Evolutionary conservation across 2,329 filamentous ascomycete species (phyloP), one percentile per base, ranked within the genome.

Genomic region (Penicillium thymicola): DNA sequence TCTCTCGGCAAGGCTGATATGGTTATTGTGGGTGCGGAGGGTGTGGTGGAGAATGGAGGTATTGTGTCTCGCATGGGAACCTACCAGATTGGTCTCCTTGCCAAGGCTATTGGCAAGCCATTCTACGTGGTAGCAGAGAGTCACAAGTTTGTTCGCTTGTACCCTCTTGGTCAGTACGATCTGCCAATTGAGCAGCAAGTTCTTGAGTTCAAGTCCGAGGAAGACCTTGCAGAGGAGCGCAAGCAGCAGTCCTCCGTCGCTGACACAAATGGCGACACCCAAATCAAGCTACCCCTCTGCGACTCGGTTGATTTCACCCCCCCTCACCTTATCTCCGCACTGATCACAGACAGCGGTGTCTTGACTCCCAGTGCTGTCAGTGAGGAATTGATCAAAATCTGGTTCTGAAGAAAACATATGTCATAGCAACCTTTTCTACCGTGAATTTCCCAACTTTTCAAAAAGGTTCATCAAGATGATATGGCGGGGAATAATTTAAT

Each of bases 41-140:
- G 92, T 40, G 91, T 97, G 16, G 90, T 95, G 21, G 90, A 96
- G 70, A 96, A 96, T 70, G 94, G 94, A 48, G 93, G 93, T 37
- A 89, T 97, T 65, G 90, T 99, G 64, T 93, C 89, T 25, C 82
- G 92, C 47, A 84, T 97, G 76, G 93, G 93, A 27, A 88, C 85
- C 4, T 93, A 90, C 65, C 92, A 96, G 77, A 88, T 97, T 65
- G 92, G 90, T 2, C 79, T 91, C 64, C 78, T 97, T 51, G 92
- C 92, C 5, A 87, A 87, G 67, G 83, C 83, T 14, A 82, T 83
- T 59, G 85, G 87, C 38, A 87, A 90, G 60, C 89, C 89, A 0
- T 90, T 97, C 65, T 96, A 95, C 69, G 92, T 96, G 18, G 92
- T 94, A 5, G 89, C 89, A 1, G 94, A 99, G 78, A 95, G 90